These are phyloP conservation scores for Carex pumila DNA, from an alignment of 176 grass and related monocot species.

Conservation along the genomic window DNA sequence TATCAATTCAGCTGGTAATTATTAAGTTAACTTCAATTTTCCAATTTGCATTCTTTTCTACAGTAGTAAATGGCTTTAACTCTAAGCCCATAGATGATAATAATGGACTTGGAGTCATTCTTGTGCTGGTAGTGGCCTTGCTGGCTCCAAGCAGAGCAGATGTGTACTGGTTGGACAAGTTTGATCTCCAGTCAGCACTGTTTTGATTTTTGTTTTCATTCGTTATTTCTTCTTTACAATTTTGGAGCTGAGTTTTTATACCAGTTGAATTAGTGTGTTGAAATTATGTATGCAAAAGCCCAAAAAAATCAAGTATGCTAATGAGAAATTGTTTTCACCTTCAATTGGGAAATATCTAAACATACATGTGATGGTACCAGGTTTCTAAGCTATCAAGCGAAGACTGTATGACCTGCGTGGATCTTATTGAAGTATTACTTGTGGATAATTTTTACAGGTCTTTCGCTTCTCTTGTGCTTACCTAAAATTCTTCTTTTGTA, in stretches of 20 bases:
- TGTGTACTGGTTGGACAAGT: neutral
- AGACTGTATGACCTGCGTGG: slow-evolving; percentile 68
- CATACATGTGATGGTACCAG: slow-evolving; percentile 28
- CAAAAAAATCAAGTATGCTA: neutral
- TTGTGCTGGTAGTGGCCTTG: neutral
- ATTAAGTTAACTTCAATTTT: slow-evolving; percentile 12
- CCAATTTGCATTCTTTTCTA: slow-evolving; percentile 14
- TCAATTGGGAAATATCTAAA: neutral
- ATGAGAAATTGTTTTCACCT: neutral
- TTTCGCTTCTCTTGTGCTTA: slow-evolving; percentile 5
- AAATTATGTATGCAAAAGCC: neutral
- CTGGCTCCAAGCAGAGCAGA: neutral
- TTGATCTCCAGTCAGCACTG: neutral
- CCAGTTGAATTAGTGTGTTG: neutral
- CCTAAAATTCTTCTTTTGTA: neutral
- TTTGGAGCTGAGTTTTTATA: neutral
- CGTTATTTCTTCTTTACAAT: neutral
- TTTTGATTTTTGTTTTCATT: neutral
- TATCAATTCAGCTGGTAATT: slow-evolving; percentile 76
- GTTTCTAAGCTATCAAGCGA: slow-evolving; percentile 75
- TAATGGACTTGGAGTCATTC: neutral
- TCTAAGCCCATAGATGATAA: neutral
- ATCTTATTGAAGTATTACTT: slow-evolving; percentile 78
- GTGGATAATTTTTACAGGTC: slow-evolving; percentile 73
- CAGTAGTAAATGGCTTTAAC: neutral